Base-by-base conservation (phyloP, 1,139 yeast species). In the Suhomyces panamericanus region DNA sequence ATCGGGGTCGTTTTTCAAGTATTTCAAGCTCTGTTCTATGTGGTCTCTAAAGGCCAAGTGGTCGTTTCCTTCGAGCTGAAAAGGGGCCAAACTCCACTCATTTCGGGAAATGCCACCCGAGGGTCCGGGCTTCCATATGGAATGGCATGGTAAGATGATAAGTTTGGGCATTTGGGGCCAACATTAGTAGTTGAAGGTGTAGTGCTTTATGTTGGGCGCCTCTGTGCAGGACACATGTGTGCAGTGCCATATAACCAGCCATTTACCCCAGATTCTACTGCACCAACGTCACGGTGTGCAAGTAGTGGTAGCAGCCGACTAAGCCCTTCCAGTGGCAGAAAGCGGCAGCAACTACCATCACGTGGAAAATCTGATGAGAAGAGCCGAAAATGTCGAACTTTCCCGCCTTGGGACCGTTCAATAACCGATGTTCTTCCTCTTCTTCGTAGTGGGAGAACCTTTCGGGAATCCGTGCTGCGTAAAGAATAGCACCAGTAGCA, bases 301-400 rank as follows among this genome's bases (percentile, higher is more conserved):
- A 72, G 52, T 75, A 68, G 43, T 70, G 66, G 57, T 85, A 87
- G 36, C 90, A 76, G 10, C 73, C 74, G n/a, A 80, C 58, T 32
- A 89, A 67, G 0, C 85, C 95, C 44, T 58, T 69, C 66, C 86
- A 81, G 64, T 90, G 97, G 49, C 86, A 83, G 47, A 69, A 70
- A 0, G 96, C 95, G 4, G 96, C 96, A 7, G 83, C 55, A 0
- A 90, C 93, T 3, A 91, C 96, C 58, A 87, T 66, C 3, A 87
- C 66, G 62, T 90, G 97, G 62, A 90, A 90, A 17, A 90, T 78
- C 61, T 91, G 97, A 62, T 90, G 97, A 3, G 96, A 86, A 53
- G 87, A 87, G 1, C 96, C 96, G 67, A 81, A 75, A 12, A 81
- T 60, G 56, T 90, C 96, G 60, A 78, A 86, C 24, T 47, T 67